Conservation (phyloP, 1,284 basidiomycete genomes). For the Singerocomus inundabilis region DNA sequence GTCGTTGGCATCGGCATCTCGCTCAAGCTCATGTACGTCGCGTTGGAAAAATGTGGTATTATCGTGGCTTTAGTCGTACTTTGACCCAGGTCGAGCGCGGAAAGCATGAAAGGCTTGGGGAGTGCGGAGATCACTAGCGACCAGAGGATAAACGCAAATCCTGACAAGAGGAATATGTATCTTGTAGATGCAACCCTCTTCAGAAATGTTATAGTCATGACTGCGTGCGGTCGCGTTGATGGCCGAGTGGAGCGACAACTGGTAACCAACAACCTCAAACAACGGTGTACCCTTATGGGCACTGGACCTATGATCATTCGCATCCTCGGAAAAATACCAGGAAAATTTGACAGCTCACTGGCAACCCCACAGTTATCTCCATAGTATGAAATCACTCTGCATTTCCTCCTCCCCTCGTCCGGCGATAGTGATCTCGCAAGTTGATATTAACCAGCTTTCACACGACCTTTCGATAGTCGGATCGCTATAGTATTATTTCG, state of each 20-base stretch:
- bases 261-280: neutral
- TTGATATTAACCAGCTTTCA: too few relatives aligned
- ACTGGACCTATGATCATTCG: too few relatives aligned
- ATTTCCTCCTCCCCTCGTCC: too few relatives aligned
- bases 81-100: slow-evolving; percentile 13
- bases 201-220: slow-evolving; percentile 36
- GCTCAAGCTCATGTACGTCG: slow-evolving; percentile 19
- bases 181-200: slow-evolving; percentile 18
- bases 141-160: slow-evolving; percentile 28
- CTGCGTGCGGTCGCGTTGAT: slow-evolving; percentile 19
- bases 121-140: slow-evolving; percentile 12
- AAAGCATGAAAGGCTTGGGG: slow-evolving; percentile 16
- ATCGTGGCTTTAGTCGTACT: neutral
- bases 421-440: too few relatives aligned
- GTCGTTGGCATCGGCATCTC: slow-evolving; percentile 35
- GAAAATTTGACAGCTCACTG: too few relatives aligned
- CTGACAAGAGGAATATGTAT: slow-evolving; percentile 28
- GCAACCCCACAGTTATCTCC: too few relatives aligned
- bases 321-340: too few relatives aligned
- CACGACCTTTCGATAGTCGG: too few relatives aligned
- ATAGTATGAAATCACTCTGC: too few relatives aligned
- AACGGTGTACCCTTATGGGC: too few relatives aligned
- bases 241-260: neutral
- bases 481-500: too few relatives aligned
- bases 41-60: neutral